Evolutionary conservation across 208 protist genomes (phyloP), one percentile per base, ranked within the genome.

Genomic region (Crithidia bombi): DNA sequence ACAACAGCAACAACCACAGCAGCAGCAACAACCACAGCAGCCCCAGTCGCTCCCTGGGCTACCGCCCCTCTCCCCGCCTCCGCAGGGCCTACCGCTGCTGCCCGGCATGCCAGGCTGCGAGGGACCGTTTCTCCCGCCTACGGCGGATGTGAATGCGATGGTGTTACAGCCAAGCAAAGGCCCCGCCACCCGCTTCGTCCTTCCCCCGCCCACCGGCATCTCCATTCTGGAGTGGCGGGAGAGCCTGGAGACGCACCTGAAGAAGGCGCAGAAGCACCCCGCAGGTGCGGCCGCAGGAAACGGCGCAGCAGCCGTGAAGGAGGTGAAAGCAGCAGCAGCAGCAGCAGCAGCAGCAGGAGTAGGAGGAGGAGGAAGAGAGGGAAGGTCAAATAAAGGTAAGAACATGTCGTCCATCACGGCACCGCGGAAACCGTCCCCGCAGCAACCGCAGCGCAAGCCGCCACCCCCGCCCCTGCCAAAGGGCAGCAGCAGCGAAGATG

Each of bases 21-120:
- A 68, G 56, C 70, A 54, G 26, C 67, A 82, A 30, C 75, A 71
- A 0, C n/a, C n/a, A n/a, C n/a, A n/a, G n/a, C n/a, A n/a, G n/a
- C n/a, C n/a, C n/a, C n/a, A n/a, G n/a, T n/a, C n/a, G n/a, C n/a
- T n/a, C n/a, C n/a, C n/a, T n/a, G 81, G 81, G 10, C 74, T 84
- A 9, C 81, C 81, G 4, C 64, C 64, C 21, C 75, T 86, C 25
- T 28, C 65, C 26, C 39, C 72, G 17, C 73, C 71, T n/a, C 77
- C 73, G 23, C 32, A 64, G 4, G 69, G 67, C 1, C 65, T 80
- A 7, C 76, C 77, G 26, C 41, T 80, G 43, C 70, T 86, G 38
- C 81, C 81, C 9, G 81, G 81, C 49, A 86, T 86, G 81, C 81
- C 81, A 0, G 78, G 81, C 30, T 79, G 75, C 51, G 76, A 83